Evolutionary conservation across 1,284 basidiomycete species (phyloP), one percentile per base, ranked within the genome.

Genomic region (Malassezia equina): DNA sequence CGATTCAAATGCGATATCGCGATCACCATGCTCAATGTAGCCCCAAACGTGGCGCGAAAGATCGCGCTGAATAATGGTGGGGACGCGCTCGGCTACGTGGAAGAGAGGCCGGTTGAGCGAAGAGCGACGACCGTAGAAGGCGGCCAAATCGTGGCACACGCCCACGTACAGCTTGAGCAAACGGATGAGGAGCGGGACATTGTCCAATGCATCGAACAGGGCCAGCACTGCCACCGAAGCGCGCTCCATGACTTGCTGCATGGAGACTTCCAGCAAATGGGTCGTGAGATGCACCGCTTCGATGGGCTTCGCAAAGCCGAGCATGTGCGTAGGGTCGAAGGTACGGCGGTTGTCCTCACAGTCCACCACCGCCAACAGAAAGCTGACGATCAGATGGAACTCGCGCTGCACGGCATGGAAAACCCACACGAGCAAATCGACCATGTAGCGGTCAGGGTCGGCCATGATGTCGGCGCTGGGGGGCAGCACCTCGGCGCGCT

Each of bases 201-300:
- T 84, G 23, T 81, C 78, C 80, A 93, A 81, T 1, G 79, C 79
- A 0, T 79, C 70, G 28, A 79, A 80, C 0, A 93, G n/a, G 33
- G 7, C 4, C 33, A 34, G n/a, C 2, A 19, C 4, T 3, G 17
- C 33, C 33, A n/a, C 33, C 56, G 86, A 81, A 19, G 94, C 81
- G 77, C 94, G 95, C 55, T 87, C 83, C 74, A 89, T 91, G 1
- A 84, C 90, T 57, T 85, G 83, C 67, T 96, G 90, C 44, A 88
- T 82, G 9, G 83, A 78, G 0, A 85, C 83, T 8, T 39, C 44
- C 21, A 49, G 48, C 9, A 57, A 5, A 9, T 51, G 46, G 15
- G 15, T 7, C 3, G 47, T 34, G 28, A 41, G 29, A 2, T 15
- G 46, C 31, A 40, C 46, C 13, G 17, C 19, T 6, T 25, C 29